Conservation (phyloP, 805 yeast genomes). For the Candida arabinofermentans region DNA sequence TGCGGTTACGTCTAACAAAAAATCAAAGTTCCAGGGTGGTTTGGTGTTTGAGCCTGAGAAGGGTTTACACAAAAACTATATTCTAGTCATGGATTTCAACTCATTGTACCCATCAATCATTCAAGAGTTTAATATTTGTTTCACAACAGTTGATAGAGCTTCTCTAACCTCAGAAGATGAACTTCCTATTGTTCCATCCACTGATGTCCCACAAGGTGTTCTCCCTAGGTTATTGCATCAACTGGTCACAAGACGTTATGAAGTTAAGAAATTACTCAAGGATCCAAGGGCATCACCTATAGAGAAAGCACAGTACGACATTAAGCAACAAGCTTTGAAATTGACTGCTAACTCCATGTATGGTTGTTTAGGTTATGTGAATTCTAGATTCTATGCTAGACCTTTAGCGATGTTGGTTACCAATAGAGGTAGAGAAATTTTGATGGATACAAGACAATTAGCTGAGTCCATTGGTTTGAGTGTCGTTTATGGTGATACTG, state of each 20-base stretch:
- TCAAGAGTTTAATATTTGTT: slow-evolving; percentile 95
- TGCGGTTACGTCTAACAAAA: slow-evolving; percentile 39
- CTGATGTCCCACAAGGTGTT: slow-evolving; percentile 65
- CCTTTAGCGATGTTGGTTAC: slow-evolving; percentile 96
- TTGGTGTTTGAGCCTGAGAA: slow-evolving; percentile 95
- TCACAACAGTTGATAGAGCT: slow-evolving; percentile 84
- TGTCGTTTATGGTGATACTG: slow-evolving; percentile 97
- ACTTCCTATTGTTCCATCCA: slow-evolving; percentile 65
- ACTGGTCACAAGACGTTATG: slow-evolving; percentile 86
- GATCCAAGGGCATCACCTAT: slow-evolving; percentile 58
- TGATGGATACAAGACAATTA: slow-evolving; percentile 86
- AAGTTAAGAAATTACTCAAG: slow-evolving; percentile 82
- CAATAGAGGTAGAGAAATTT: slow-evolving; percentile 90
- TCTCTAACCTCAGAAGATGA: slow-evolving; percentile 44
- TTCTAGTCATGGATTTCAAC: slow-evolving; percentile 96
- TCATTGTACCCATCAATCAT: slow-evolving; percentile 95
- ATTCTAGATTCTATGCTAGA: slow-evolving; percentile 91
- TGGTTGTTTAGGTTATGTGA: slow-evolving; percentile 92
- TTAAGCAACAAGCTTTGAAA: slow-evolving; percentile 92
- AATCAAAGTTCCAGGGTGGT: slow-evolving; percentile 40
- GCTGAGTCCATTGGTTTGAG: slow-evolving; percentile 81
- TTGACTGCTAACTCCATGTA: slow-evolving; percentile 99
- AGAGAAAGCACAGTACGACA: slow-evolving; percentile 83
- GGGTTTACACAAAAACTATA: slow-evolving; percentile 85
- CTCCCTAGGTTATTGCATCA: slow-evolving; percentile 80